phyloP scores from a whole-genome alignment of 1,284 basidiomycete species.

The Pterulicium gracile region DNA sequence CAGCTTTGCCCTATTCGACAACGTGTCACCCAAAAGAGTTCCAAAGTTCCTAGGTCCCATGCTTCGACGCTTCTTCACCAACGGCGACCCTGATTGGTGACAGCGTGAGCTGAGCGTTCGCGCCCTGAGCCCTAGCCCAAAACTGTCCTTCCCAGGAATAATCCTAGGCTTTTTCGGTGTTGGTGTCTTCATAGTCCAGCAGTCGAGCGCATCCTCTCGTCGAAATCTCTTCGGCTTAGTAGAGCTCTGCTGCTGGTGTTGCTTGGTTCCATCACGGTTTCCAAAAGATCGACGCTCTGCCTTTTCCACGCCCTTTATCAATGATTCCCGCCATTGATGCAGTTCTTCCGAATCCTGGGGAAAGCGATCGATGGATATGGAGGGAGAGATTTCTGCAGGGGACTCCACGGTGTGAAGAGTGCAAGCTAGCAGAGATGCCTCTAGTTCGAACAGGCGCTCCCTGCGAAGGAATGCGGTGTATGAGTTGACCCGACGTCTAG shows the following conservation, averaged over 20 bases:
- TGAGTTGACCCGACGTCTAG: slow-evolving; percentile 16
- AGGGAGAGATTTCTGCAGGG: slow-evolving; percentile 13
- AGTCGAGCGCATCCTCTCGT: background rate
- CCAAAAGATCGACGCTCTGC: slow-evolving; percentile 37
- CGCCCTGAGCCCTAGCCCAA: background rate
- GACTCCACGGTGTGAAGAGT: slow-evolving; percentile 36
- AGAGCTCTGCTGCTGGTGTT: slow-evolving; percentile 5
- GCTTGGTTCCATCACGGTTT: slow-evolving; percentile 1
- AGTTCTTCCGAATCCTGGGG: slow-evolving; percentile 18
- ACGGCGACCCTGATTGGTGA: background rate
- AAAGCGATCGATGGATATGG: slow-evolving; percentile 11
- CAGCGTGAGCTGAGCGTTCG: background rate
- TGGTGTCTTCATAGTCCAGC: background rate
- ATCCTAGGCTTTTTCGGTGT: background rate
- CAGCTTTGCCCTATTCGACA: background rate
- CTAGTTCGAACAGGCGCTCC: slow-evolving; percentile 25
- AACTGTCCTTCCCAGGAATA: background rate
- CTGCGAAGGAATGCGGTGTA: slow-evolving; percentile 25
- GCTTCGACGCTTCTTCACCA: background rate
- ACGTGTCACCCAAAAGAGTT: background rate
- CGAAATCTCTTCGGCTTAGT: slow-evolving; percentile 1
- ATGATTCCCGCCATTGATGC: slow-evolving; percentile 23
- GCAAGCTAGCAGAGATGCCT: slow-evolving; percentile 43
- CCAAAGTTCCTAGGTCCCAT: background rate
- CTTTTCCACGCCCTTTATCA: slow-evolving; percentile 36